Base-by-base conservation (phyloP, 2,329 filamentous ascomycete species). In the Pseudogymnoascus sp. region DNA sequence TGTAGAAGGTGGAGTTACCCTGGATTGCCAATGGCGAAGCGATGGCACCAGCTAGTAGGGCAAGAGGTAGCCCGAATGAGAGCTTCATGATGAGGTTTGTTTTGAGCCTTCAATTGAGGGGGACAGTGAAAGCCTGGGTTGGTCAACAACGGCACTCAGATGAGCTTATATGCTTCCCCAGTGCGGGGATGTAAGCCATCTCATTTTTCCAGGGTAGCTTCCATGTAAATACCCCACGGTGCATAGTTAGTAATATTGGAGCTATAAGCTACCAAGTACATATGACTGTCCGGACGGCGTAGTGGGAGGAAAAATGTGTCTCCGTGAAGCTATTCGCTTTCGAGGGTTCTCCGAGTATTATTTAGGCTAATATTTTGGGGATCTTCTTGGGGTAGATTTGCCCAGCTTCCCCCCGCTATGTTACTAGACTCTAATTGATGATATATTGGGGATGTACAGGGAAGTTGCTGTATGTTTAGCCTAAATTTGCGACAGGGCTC, bases 11-110 rank as follows among this genome's bases (percentile, higher is more conserved):
- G 18, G 47, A 54, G 47, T 54, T 54, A 5, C 47, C 47, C n/a
- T 8, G 9, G n/a, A 9, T 32, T 54, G 47, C 47, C 25, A 54
- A 54, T 54, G 25, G 25, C 2, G 47, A 54, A 69, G 41, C 62
- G 71, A 7, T 73, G 73, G 64, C 64, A 63, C 1, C 67, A 68
- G 32, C 47, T 2, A 54, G 25, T 18, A 54, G 5, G n/a, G n/a
- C 47, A n/a, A 54, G n/a, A 54, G 47, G 25, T 12, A 54, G 4
- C 2, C 25, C 28, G 3, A 54, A 54, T 32, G 47, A 32, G 47
- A 54, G 47, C n/a, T 54, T 54, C 47, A 54, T 54, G 18, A 12
- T 54, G 9, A 18, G 18, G n/a, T 54, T 11, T 12, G 47, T 5
- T 32, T 30, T 54, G 2, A 12, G 47, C 12, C 9, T 32, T 54